These are phyloP conservation scores for Alloascoidea africana DNA, from an alignment of 805 yeast genomes.

Conservation along the genomic window DNA sequence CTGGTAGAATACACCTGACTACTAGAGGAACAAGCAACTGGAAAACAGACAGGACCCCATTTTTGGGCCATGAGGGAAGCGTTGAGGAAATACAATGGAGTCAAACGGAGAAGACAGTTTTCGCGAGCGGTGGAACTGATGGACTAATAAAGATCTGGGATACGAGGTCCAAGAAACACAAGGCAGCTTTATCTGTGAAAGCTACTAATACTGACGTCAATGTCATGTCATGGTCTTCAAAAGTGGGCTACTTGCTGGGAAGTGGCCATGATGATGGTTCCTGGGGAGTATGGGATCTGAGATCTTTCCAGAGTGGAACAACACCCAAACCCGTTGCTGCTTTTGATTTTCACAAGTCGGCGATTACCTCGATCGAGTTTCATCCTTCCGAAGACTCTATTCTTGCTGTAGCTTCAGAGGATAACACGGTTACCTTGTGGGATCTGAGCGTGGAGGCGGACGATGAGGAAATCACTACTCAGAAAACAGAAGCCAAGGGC, in stretches of 20 bases:
- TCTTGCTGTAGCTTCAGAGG: constrained; percentile 91
- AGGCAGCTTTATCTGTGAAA: constrained; percentile 72
- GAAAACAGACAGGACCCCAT: constrained; percentile 79
- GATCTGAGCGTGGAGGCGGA: constrained; percentile 98
- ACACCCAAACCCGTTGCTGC: constrained; percentile 77
- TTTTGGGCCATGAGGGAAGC: constrained; percentile 33
- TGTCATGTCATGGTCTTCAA: constrained; percentile 90
- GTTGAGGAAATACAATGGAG: constrained; percentile 98
- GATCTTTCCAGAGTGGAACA: constrained; percentile 46
- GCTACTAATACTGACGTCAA: constrained; percentile 81
- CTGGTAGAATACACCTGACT: constrained; percentile 73
- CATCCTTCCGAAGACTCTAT: constrained; percentile 93
- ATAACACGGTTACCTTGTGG: constrained; percentile 94
- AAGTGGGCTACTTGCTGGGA: constrained; percentile 76
- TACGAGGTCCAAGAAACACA: constrained; percentile 81
- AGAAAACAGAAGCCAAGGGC: constrained; percentile 50
- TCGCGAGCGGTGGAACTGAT: constrained; percentile 89
- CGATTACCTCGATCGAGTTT: constrained; percentile 87
- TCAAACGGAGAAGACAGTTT: constrained; percentile 79
- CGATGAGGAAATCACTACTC: constrained; percentile 88
- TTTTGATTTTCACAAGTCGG: constrained; percentile 87
- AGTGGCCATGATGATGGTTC: constrained; percentile 95
- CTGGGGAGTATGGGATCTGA: constrained; percentile 97
- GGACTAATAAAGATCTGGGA: constrained; percentile 94
- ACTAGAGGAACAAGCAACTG: constrained; percentile 63